Base-by-base conservation (phyloP, 306 rosid genomes). In the Cucumis hystrix region DNA sequence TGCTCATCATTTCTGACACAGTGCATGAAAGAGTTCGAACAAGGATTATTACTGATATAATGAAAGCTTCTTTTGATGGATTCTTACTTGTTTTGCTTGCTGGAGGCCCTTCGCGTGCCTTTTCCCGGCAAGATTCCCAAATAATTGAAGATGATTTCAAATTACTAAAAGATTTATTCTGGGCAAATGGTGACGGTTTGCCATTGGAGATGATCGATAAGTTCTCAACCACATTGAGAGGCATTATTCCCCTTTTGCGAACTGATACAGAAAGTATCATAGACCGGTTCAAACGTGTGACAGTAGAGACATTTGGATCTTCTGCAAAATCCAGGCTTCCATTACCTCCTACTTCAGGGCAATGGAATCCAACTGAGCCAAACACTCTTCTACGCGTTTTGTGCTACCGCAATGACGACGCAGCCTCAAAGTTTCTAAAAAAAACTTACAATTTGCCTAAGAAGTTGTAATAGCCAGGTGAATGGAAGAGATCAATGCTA, bases 51-150 rank as follows among this genome's bases (percentile, higher is more conserved):
- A 83, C 93, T 21, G 97, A 95, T 81, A 85, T 92, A 83, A 92
- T 95, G 99, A 95, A 89, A 85, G 99, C 99, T 80, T 90, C 99
- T 67, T 90, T 95, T 77, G 99, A 95, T 66, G 99, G 99, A 10
- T 89, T 95, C 81, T 88, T 95, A 86, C 83, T 95, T 79, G 97
- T 92, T 80, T 83, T 95, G 87, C 97, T 95, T 81, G 99, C 97
- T 73, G 99, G 99, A 79, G 97, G 99, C 16, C 99, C 99, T 25
- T 86, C 91, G 6, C 99, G 99, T 30, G 81, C 87, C 57, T 95
- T 95, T 85, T 77, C 96, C 75, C 81, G 79, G 80, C 92, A 92
- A 80, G 97, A 95, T 68, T 89, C 91, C 56, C 99, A 83, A 68
- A 88, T 90, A 80, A 89, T 92, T 79, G 97, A 92, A 79, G 99